A percentile compares a stretch with the other conserved stretches of the same genome.
phyloP scores from a whole-genome alignment of 495 filamentous ascomycete genomes.

The Aspergillus diversus region DNA sequence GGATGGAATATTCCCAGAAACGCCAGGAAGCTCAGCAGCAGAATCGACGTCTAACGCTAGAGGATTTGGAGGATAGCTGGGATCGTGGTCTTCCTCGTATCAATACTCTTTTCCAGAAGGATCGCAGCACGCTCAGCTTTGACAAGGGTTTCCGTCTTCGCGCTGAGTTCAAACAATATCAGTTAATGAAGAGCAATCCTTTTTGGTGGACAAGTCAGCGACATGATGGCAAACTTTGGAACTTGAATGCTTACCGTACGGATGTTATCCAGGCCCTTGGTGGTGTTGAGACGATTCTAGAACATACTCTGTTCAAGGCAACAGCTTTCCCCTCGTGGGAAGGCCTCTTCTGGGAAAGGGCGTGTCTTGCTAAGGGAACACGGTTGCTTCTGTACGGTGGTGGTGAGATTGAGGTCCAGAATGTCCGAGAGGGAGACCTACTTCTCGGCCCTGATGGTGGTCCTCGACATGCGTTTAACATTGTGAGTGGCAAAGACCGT shows the following conservation, averaged over 20 bases:
- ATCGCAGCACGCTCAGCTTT: constrained; percentile 94
- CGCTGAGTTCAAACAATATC: constrained; percentile 97
- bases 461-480: constrained; percentile 52
- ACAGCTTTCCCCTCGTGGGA: constrained; percentile 99
- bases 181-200: constrained; percentile 98
- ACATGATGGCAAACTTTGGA: constrained; percentile 99
- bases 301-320: constrained; percentile 98
- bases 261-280: constrained; percentile 98
- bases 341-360: constrained; percentile 97
- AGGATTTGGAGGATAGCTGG: constrained; percentile 99
- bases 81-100: constrained; percentile 97
- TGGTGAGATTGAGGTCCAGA: constrained; percentile 47
- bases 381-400: constrained; percentile 43
- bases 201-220: constrained; percentile 99
- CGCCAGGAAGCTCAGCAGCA: constrained; percentile 96
- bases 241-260: constrained; percentile 95
- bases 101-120: constrained; percentile 99
- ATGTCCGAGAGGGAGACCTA: constrained; percentile 51
- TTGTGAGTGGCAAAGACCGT: constrained; percentile 48
- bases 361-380: constrained; percentile 53
- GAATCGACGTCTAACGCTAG: constrained; percentile 90
- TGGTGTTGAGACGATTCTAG: constrained; percentile 99
- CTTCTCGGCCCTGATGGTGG: constrained; percentile 52
- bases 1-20: constrained; percentile 99
- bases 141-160: constrained; percentile 98